These are phyloP conservation scores for Rossbeevera mucosa DNA, from an alignment of 768 basidiomycete species.

Conservation along the genomic window DNA sequence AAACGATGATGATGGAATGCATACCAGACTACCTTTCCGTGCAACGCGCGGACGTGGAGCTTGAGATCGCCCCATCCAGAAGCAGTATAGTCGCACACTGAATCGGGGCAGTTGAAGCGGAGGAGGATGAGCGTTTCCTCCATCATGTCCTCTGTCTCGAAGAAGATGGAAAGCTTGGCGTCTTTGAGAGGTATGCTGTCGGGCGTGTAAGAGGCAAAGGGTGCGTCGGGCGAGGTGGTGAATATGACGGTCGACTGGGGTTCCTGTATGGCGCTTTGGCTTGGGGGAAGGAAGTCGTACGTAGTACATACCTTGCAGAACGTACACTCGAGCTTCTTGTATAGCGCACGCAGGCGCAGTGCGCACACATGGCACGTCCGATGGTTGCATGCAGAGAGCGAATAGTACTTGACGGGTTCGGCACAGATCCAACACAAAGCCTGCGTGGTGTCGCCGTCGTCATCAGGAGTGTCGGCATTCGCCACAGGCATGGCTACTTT, in stretches of 20 bases:
- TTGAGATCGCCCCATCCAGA: conserved; percentile 89
- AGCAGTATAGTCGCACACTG: conserved; percentile 77
- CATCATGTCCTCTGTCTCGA: conserved; percentile 93
- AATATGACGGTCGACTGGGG: conserved; percentile 73
- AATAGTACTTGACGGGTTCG: conserved; percentile 86
- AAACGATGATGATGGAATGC: background rate
- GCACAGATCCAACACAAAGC: conserved; percentile 89
- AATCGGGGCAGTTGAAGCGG: conserved; percentile 90
- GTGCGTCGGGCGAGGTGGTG: conserved; percentile 58
- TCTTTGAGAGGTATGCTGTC: conserved; percentile 63
- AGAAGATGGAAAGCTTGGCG: conserved; percentile 68
- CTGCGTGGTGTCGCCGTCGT: conserved; percentile 32
- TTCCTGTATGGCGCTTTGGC: conserved; percentile 42
- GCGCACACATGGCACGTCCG: conserved; percentile 94
- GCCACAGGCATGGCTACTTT: background rate
- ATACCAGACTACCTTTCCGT: conserved; percentile 80
- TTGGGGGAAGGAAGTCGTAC: background rate
- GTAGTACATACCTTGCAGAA: conserved; percentile 68
- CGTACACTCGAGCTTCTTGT: conserved; percentile 91
- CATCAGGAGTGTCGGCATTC: background rate
- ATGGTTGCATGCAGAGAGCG: conserved; percentile 88
- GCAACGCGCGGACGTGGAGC: conserved; percentile 71
- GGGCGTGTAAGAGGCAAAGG: conserved; percentile 55
- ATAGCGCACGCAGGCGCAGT: conserved; percentile 80
- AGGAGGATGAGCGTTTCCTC: conserved; percentile 88